Evolutionary conservation across 164 flowering plant species (phyloP).

Genomic region (Pachysandra terminalis): DNA sequence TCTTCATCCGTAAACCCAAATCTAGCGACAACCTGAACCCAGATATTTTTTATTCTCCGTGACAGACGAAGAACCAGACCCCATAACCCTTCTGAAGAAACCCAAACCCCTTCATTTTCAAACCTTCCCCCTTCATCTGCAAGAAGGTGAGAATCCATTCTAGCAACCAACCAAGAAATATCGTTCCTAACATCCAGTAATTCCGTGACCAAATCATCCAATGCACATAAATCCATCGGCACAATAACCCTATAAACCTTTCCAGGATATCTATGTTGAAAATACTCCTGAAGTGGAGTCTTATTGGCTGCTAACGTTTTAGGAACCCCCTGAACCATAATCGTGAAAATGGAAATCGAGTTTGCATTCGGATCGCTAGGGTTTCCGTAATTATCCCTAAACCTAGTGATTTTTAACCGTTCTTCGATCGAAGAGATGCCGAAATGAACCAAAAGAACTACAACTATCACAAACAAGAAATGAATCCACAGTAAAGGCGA

Average conservation of each 20-base stretch:
- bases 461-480: conserved; percentile 60
- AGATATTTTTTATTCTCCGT: conserved; percentile 37
- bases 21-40: conserved; percentile 31
- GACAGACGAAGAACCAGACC: conserved; percentile 23
- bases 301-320: conserved; percentile 58
- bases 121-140: conserved; percentile 31
- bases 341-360: conserved; percentile 74
- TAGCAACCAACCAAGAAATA: conserved; percentile 74
- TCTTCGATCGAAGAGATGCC: conserved; percentile 61
- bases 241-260: conserved; percentile 77
- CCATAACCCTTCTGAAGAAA: conserved; percentile 31
- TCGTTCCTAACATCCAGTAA: conserved; percentile 75
- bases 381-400: conserved; percentile 85
- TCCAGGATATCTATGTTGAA: conserved; percentile 84
- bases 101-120: conserved; percentile 23
- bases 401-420: conserved; percentile 68
- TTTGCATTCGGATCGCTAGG: conserved; percentile 53
- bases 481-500: conserved; percentile 83
- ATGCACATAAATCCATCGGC: conserved; percentile 90
- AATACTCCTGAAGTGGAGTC: conserved; percentile 66
- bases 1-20: conserved; percentile 82
- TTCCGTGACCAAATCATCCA: conserved; percentile 76
- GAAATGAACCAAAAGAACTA: conserved; percentile 67
- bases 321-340: conserved; percentile 88
- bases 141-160: conserved; percentile 55